Conservation (phyloP, 73 alveolate species). For the Paraurostyla sp. region DNA sequence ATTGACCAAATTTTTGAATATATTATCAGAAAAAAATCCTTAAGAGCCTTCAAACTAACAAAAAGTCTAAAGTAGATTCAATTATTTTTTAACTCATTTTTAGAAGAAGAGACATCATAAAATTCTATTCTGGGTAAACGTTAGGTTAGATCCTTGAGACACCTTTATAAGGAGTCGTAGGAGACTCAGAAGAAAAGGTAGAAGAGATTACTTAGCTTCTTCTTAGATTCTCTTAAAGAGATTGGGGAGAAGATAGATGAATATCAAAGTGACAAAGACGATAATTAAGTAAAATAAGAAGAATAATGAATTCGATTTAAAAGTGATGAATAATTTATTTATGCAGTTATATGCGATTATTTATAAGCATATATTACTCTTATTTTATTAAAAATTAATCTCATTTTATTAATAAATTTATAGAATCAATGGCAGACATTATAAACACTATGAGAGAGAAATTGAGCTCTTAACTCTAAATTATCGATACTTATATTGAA, state of each 20-base stretch:
- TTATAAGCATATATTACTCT: too few relatives aligned
- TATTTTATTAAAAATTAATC: too few relatives aligned
- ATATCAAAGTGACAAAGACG: not conserved
- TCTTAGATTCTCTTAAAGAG: constrained; percentile 25
- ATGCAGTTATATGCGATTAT: too few relatives aligned
- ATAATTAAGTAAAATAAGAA: not conserved
- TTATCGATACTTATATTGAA: not conserved
- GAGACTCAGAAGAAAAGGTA: not conserved
- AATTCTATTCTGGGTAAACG: not conserved
- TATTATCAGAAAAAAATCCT: not conserved
- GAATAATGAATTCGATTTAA: too few relatives aligned
- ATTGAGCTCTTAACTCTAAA: not conserved
- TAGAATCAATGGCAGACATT: too few relatives aligned
- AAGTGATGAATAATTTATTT: too few relatives aligned
- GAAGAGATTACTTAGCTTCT: constrained; percentile 7
- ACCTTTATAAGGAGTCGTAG: not conserved
- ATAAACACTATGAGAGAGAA: too few relatives aligned
- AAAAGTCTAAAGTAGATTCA: not conserved
- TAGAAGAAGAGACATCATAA: not conserved
- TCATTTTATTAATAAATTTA: too few relatives aligned
- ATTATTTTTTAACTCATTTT: not conserved
- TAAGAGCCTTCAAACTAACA: not conserved
- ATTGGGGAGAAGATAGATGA: not conserved
- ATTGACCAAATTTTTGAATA: not conserved
- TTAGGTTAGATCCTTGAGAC: constrained; percentile 6